A percentile compares a stretch with the other conserved stretches of the same genome.
Evolutionary conservation across 1,284 basidiomycete genomes (phyloP).

Genomic region (Testicularia cyperi): DNA sequence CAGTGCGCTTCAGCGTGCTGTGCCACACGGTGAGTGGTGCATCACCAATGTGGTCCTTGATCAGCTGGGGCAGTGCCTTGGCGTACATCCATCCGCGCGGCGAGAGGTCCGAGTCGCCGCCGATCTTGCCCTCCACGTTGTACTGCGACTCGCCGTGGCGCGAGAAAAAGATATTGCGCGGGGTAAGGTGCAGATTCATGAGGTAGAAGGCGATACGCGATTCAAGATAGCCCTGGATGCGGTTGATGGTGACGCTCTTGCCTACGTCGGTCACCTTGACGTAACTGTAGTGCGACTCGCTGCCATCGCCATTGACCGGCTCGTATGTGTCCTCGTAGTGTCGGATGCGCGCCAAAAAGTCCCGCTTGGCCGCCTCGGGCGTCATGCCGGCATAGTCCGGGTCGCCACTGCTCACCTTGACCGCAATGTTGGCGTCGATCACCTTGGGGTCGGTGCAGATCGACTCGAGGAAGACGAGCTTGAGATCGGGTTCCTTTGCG

Average conservation of each 20-base stretch:
- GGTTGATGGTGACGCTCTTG: constrained; percentile 53
- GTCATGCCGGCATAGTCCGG: constrained; percentile 93
- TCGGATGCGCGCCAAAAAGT: constrained; percentile 87
- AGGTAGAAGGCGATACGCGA: constrained; percentile 96
- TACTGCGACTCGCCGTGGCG: constrained; percentile 96
- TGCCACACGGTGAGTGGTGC: constrained; percentile 94
- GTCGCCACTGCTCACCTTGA: constrained; percentile 94
- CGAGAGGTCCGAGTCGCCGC: constrained; percentile 88
- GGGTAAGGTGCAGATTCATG: constrained; percentile 97
- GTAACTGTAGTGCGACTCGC: constrained; percentile 69
- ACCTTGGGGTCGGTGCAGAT: constrained; percentile 89
- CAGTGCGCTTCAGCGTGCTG: constrained; percentile 86
- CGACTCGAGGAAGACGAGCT: constrained; percentile 90
- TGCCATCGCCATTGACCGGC: constrained; percentile 68
- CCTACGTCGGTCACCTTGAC: constrained; percentile 61
- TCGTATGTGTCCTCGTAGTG: constrained; percentile 97
- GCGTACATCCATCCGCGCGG: constrained; percentile 83
- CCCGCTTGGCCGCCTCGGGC: constrained; percentile 77
- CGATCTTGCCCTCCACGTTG: constrained; percentile 95
- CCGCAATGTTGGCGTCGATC: constrained; percentile 90
- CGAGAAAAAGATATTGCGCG: constrained; percentile 93
- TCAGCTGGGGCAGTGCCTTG: constrained; percentile 77
- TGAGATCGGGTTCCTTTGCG: constrained; percentile 83
- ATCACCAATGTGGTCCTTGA: constrained; percentile 88
- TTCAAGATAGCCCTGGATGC: constrained; percentile 76